Evolutionary conservation across 1,284 basidiomycete genomes (phyloP).

Genomic region (Termitomyces sp.): DNA sequence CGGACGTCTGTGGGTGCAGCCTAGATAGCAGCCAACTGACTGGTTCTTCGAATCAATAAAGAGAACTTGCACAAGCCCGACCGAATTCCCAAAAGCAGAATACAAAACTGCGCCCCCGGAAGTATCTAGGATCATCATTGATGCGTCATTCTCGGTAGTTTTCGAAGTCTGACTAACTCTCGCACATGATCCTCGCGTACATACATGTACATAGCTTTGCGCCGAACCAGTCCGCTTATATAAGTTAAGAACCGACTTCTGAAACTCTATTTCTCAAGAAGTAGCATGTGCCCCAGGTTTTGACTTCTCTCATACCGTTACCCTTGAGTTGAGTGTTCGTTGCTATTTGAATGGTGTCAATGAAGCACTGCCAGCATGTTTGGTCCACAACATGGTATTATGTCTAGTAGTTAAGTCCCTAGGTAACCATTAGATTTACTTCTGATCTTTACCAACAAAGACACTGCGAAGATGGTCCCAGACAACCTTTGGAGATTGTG

Average conservation of each 20-base stretch:
- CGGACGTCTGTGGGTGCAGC: not conserved
- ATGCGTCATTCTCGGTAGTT: not conserved
- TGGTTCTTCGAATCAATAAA: not conserved
- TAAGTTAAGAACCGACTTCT: not conserved
- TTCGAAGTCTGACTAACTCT: not conserved
- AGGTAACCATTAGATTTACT: conserved; percentile 3
- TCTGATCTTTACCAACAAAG: conserved; percentile 43
- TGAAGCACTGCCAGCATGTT: not conserved
- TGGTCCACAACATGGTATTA: not conserved
- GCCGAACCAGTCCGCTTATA: not conserved
- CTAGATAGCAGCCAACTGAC: not conserved
- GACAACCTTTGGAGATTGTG: conserved; percentile 87
- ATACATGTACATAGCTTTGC: not conserved
- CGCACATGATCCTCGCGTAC: not conserved
- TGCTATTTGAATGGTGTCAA: too few relatives aligned
- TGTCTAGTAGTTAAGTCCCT: not conserved
- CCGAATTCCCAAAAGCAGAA: conserved; percentile 3
- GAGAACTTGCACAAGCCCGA: conserved; percentile 1
- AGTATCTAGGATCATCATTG: not conserved
- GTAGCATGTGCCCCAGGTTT: not conserved
- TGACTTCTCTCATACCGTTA: not conserved
- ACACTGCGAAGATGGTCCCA: conserved; percentile 80
- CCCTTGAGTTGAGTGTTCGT: too few relatives aligned
- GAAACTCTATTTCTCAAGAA: not conserved
- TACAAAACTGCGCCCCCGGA: not conserved